Percentiles rank a stretch among this genome's conserved stretches.
These are phyloP conservation scores for Pseudonitzschia delicatissima DNA, from an alignment of 108 stramenopile genomes.

Conservation along the genomic window DNA sequence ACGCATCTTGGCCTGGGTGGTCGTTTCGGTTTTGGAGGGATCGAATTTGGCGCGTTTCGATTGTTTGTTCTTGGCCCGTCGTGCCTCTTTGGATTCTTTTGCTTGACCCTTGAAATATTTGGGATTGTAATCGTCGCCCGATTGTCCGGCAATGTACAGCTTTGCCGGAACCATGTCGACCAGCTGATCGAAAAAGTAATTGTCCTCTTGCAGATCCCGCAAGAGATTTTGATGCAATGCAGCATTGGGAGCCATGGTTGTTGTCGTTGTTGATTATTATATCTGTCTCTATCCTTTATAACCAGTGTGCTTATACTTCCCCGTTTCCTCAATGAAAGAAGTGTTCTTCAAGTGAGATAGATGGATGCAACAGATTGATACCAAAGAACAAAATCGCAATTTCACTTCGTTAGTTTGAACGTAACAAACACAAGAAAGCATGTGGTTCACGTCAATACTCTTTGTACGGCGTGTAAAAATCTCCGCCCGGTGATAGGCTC, in stretches of 20 bases:
- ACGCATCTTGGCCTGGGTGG: conserved; percentile 65
- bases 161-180: conserved; percentile 85
- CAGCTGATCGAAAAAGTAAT: conserved; percentile 75
- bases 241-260: conserved; percentile 22
- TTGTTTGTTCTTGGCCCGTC: conserved; percentile 59
- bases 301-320: too few relatives aligned
- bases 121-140: conserved; percentile 51
- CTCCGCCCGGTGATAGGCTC: too few relatives aligned
- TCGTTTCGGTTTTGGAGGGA: conserved; percentile 60
- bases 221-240: conserved; percentile 28
- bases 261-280: background rate
- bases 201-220: conserved; percentile 67
- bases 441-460: too few relatives aligned
- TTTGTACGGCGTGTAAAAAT: too few relatives aligned
- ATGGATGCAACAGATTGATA: too few relatives aligned
- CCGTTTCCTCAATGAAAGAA: background rate
- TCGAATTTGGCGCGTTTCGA: conserved; percentile 78
- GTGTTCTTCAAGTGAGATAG: too few relatives aligned
- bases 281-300: background rate
- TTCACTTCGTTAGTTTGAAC: too few relatives aligned
- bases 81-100: conserved; percentile 73
- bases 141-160: conserved; percentile 74
- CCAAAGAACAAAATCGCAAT: too few relatives aligned
- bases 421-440: too few relatives aligned
- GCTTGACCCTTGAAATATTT: conserved; percentile 74